Conservation (phyloP, 305 asterid genomes). For the Fraxinus platypoda region DNA sequence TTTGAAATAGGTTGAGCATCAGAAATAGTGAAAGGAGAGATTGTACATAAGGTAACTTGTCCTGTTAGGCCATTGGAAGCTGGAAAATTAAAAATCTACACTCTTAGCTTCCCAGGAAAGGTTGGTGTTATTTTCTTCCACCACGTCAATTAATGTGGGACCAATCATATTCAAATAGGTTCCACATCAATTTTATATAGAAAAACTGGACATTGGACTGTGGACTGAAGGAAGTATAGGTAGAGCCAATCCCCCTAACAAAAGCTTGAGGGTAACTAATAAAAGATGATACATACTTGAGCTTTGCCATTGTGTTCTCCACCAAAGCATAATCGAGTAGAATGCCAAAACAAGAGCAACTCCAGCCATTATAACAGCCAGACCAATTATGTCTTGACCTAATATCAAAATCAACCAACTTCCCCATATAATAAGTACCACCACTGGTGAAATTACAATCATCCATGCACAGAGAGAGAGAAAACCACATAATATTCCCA, state of each 20-base stretch:
- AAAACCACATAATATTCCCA: slow-evolving; percentile 79
- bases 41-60: neutral
- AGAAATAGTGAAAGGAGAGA: neutral
- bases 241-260: neutral
- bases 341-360: slow-evolving; percentile 90
- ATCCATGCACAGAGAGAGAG: slow-evolving; percentile 80
- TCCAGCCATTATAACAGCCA: slow-evolving; percentile 99
- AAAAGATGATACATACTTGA: slow-evolving; percentile 66
- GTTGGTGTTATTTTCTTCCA: neutral
- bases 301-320: slow-evolving; percentile 99
- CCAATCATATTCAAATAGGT: neutral
- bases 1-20: neutral
- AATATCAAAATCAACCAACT: slow-evolving; percentile 87
- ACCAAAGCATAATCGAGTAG: slow-evolving; percentile 98
- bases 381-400: slow-evolving; percentile 92
- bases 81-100: neutral
- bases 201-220: neutral
- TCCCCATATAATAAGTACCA: slow-evolving; percentile 87
- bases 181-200: neutral
- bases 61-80: neutral
- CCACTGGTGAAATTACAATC: slow-evolving; percentile 83
- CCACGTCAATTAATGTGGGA: neutral
- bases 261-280: slow-evolving; percentile 16
- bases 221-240: neutral
- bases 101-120: neutral